Percentiles rank a stretch among this genome's conserved stretches.
phyloP scores from a whole-genome alignment of 192 early-diverging fungal species.

The Haplosporangium gracile region DNA sequence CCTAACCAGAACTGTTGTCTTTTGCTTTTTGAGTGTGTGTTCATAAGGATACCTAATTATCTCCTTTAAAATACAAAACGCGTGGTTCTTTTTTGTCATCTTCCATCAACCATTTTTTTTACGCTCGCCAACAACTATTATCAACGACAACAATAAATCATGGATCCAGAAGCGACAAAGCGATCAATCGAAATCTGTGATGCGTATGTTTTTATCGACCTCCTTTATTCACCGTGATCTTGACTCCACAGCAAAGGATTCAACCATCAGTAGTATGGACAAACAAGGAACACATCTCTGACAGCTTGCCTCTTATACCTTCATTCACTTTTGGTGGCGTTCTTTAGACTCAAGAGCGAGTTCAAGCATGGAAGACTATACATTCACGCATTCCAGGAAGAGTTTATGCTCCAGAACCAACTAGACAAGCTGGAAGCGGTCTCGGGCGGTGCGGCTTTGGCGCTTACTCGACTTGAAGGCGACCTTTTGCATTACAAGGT shows the following conservation, averaged over 20 bases:
- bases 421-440: slow-evolving; percentile 42
- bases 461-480: slow-evolving; percentile 36
- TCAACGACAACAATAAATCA: background rate
- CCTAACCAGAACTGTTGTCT: no score
- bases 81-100: background rate
- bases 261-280: background rate
- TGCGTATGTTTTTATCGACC: slow-evolving; percentile 20
- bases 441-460: slow-evolving; percentile 33
- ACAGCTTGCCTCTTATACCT: background rate
- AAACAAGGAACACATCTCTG: background rate
- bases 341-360: slow-evolving; percentile 30
- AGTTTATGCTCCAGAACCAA: slow-evolving; percentile 30
- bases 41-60: no score
- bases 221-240: background rate
- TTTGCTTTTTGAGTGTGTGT: no score
- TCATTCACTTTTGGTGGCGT: background rate
- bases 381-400: slow-evolving; percentile 48
- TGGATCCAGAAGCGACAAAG: slow-evolving; percentile 40
- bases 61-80: background rate
- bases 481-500: slow-evolving; percentile 46
- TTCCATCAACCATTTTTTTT: background rate
- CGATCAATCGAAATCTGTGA: slow-evolving; percentile 23
- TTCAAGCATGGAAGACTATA: slow-evolving; percentile 33
- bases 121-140: background rate
- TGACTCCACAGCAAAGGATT: background rate